These are phyloP conservation scores for Cordyceps javanica DNA, from an alignment of 2,329 filamentous ascomycete genomes.

Conservation along the genomic window DNA sequence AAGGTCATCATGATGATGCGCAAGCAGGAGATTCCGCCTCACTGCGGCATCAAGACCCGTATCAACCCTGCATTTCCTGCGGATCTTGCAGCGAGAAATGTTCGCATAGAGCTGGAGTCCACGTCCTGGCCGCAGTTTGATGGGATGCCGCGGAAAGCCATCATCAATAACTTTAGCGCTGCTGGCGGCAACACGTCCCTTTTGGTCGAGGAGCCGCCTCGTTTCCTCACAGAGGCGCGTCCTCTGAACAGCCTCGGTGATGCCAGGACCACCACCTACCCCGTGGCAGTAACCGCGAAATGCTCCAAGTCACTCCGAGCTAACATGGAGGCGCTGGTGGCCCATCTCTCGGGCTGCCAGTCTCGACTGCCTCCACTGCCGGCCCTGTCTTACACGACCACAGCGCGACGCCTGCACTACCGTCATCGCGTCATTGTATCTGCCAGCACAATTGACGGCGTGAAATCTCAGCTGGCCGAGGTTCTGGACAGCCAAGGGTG, in stretches of 20 bases:
- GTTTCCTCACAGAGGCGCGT: too few relatives aligned
- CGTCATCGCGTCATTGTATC: conserved; percentile 20
- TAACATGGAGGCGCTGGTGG: not conserved
- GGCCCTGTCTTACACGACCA: conserved; percentile 50
- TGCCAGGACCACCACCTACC: conserved; percentile 17
- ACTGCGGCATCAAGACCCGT: conserved; percentile 10
- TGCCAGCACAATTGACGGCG: conserved; percentile 38
- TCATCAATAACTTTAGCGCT: conserved; percentile 63
- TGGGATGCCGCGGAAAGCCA: not conserved
- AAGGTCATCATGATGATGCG: conserved; percentile 35
- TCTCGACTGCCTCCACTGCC: conserved; percentile 43
- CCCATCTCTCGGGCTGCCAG: not conserved
- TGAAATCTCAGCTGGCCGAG: not conserved
- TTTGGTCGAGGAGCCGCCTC: conserved; percentile 49
- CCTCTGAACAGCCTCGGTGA: too few relatives aligned
- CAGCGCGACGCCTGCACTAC: conserved; percentile 56
- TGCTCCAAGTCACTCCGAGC: not conserved
- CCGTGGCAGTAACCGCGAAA: not conserved
- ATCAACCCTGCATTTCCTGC: conserved; percentile 29
- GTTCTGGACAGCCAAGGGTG: not conserved
- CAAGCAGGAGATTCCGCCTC: conserved; percentile 32
- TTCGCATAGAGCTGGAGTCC: not conserved
- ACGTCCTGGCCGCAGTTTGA: not conserved
- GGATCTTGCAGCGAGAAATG: not conserved
- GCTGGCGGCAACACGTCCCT: conserved; percentile 67